Conservation (phyloP, 495 filamentous ascomycete species). For the Cercophora samala region DNA sequence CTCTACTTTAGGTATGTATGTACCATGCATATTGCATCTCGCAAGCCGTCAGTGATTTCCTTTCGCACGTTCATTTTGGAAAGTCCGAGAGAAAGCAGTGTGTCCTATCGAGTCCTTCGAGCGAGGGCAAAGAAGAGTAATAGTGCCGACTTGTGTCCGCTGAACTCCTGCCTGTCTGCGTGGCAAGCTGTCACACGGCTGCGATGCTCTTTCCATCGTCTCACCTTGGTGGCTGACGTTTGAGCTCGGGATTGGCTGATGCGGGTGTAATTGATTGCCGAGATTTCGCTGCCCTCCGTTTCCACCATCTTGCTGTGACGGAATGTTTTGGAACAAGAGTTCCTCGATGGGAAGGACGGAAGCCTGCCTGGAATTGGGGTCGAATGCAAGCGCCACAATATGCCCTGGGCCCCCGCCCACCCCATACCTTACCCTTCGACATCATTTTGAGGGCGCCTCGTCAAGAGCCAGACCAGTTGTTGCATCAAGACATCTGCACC, state of each 20-base stretch:
- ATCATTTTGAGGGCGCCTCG: neutral
- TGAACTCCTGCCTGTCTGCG: neutral
- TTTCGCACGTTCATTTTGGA: neutral
- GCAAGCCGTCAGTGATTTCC: neutral
- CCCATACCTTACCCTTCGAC: slow-evolving; percentile 1
- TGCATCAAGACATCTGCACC: slow-evolving; percentile 3
- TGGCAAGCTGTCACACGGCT: slow-evolving; percentile 17
- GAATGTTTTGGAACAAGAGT: slow-evolving; percentile 1
- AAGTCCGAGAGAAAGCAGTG: neutral
- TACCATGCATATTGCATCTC: neutral
- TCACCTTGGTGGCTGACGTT: slow-evolving; percentile 9
- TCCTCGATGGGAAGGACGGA: neutral
- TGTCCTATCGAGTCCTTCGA: neutral
- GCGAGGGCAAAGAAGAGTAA: neutral
- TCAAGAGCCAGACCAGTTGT: neutral
- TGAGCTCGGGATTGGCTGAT: slow-evolving; percentile 12
- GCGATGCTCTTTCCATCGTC: slow-evolving; percentile 19
- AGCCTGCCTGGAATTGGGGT: neutral
- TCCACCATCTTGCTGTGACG: slow-evolving; percentile 5
- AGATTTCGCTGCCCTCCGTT: slow-evolving; percentile 3
- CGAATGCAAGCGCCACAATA: neutral
- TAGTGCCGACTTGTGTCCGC: neutral
- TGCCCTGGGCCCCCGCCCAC: neutral
- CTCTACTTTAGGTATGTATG: neutral
- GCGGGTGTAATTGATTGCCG: slow-evolving; percentile 11